Conservation (phyloP, 2,329 filamentous ascomycete species). For the Talaromyces sp. region DNA sequence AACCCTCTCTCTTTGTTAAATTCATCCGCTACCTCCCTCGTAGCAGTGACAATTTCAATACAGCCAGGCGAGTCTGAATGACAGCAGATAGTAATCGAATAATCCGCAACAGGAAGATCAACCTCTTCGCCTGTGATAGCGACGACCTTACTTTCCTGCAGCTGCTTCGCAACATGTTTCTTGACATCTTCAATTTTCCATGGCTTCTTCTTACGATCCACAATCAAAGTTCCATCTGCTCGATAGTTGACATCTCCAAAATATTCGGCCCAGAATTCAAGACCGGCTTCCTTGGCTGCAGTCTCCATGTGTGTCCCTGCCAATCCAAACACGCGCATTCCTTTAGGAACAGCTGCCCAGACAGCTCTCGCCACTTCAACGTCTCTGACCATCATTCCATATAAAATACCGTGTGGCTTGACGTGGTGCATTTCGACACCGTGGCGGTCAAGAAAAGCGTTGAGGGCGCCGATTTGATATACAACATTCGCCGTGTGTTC, state of each 20-base stretch:
- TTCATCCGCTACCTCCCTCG: neutral
- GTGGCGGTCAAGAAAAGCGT: constrained; percentile 59
- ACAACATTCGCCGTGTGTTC: constrained; percentile 59
- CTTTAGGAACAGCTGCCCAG: constrained; percentile 53
- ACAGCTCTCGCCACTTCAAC: constrained; percentile 54
- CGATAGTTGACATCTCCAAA: constrained; percentile 60
- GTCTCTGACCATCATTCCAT: constrained; percentile 57
- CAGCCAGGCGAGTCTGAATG: constrained; percentile 1
- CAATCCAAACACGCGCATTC: constrained; percentile 54
- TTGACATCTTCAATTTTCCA: constrained; percentile 4
- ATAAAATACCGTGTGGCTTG: constrained; percentile 62
- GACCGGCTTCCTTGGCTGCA: constrained; percentile 52
- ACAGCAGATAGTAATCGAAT: neutral
- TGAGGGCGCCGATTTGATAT: constrained; percentile 64
- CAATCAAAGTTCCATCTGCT: constrained; percentile 51
- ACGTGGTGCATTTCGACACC: constrained; percentile 59
- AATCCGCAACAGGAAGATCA: neutral
- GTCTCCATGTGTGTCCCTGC: constrained; percentile 56
- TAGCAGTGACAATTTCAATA: neutral
- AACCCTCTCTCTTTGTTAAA: neutral
- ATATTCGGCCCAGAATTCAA: constrained; percentile 56
- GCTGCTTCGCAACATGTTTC: neutral
- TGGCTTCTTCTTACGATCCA: constrained; percentile 54
- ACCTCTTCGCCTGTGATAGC: neutral
- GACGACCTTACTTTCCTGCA: neutral